Evolutionary conservation across 2,329 filamentous ascomycete species (phyloP), one percentile per base, ranked within the genome.

Genomic region (Fonsecaea monophora): DNA sequence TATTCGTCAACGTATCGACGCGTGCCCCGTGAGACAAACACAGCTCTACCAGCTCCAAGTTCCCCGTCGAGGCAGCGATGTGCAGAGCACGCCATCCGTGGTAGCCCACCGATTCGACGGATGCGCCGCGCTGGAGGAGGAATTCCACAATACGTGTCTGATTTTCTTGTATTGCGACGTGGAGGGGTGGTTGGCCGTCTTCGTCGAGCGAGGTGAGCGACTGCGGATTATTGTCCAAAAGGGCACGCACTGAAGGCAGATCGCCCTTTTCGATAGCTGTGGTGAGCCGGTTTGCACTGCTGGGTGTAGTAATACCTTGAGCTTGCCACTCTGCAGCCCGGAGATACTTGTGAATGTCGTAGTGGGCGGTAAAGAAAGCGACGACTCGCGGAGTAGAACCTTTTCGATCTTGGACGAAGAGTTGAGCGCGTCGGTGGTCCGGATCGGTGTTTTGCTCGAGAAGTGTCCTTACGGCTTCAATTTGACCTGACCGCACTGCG

Each of bases 341-440:
- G 18, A 73, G 67, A 38, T 70, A 69, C 57, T 73, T 72, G 66
- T 73, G 70, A 42, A 71, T 68, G 42, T 72, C 68, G 62, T 71
- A 71, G 48, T 73, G 70, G 34, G 71, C 66, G 3, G 70, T 72
- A 50, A 60, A 71, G 64, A 72, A 70, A 18, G 71, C 71, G 30
- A 73, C 65, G 3, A 67, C 58, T 12, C 70, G 68, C 7, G 71
- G 66, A 10, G 62, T 72, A 7, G 66, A 62, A n/a, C 64, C 62
- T 35, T 68, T 68, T 7, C 55, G 38, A 53, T 73, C 71, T 38
- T 38, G 35, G 8, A 64, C 34, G 38, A 67, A 63, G 37, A 73
- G 53, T 25, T 72, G 68, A 48, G 56, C 58, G 6, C 35, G 60
- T 40, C 60, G 65, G 9, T 66, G 53, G 18, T 66, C 60, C 7